Conservation (phyloP, 768 basidiomycete species). For the Leucocoprinus sp. region DNA sequence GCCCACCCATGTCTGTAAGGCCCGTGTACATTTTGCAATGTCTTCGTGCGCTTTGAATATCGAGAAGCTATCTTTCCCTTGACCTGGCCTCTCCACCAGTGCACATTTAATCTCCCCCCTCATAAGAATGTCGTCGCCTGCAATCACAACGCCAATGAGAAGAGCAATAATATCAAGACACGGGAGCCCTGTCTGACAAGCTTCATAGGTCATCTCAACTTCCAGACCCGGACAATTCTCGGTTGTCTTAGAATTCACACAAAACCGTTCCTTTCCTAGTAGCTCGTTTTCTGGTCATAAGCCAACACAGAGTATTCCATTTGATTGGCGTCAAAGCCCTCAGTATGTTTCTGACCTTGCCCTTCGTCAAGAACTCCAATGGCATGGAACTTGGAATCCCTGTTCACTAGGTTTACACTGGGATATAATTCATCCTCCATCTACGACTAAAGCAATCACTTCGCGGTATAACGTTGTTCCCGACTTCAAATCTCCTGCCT, state of each 20-base stretch:
- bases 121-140: too few relatives aligned
- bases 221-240: neutral
- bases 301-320: neutral
- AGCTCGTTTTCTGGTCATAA: neutral
- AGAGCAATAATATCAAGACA: slow-evolving; percentile 32
- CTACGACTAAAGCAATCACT: slow-evolving; percentile 25
- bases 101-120: neutral
- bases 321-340: neutral
- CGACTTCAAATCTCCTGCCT: slow-evolving; percentile 25
- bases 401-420: slow-evolving; percentile 25
- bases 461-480: slow-evolving; percentile 22
- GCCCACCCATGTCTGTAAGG: neutral
- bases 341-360: slow-evolving; percentile 3
- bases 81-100: slow-evolving; percentile 19
- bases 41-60: slow-evolving; percentile 2
- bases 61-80: slow-evolving; percentile 12
- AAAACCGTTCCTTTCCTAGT: neutral
- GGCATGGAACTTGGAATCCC: neutral
- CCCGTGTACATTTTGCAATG: neutral
- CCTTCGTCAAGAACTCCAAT: neutral
- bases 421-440: slow-evolving; percentile 33
- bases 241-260: too few relatives aligned
- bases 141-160: too few relatives aligned
- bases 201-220: neutral
- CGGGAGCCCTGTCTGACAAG: slow-evolving; percentile 11